Evolutionary conservation across 169 alveolate genomes (phyloP).

Genomic region (Amoebophrya sp.): DNA sequence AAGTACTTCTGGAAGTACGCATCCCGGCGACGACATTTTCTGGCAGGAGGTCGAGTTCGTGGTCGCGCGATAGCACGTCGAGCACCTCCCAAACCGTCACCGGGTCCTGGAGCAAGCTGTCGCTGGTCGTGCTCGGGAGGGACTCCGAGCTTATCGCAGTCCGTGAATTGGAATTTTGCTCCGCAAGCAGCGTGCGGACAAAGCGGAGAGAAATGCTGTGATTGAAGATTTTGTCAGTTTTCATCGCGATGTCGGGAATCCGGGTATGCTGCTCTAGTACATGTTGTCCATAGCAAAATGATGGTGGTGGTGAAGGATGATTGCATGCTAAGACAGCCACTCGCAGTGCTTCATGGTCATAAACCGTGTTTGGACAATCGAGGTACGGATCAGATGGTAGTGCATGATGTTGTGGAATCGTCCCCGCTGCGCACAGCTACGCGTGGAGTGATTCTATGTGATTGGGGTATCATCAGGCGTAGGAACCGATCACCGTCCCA

Average conservation of each 20-base stretch:
- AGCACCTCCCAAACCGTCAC: not conserved
- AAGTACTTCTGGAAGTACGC: too few relatives aligned
- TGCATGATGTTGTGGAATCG: not conserved
- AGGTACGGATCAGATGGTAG: not conserved
- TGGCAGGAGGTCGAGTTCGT: not conserved
- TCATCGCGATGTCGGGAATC: not conserved
- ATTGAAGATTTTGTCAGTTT: too few relatives aligned
- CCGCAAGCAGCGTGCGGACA: not conserved
- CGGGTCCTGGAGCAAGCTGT: not conserved
- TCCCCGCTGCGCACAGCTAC: not conserved
- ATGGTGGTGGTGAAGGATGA: not conserved
- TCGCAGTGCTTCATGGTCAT: not conserved
- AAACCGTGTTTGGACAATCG: not conserved
- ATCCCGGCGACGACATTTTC: too few relatives aligned
- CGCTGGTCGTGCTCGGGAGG: too few relatives aligned
- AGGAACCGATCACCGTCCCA: too few relatives aligned
- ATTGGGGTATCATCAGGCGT: not conserved
- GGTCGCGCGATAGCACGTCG: not conserved
- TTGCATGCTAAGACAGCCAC: too few relatives aligned
- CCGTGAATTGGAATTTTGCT: too few relatives aligned
- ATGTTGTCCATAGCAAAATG: not conserved
- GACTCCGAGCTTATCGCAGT: too few relatives aligned
- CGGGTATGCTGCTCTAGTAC: not conserved
- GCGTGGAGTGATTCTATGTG: not conserved
- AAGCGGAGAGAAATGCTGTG: not conserved